Base-by-base conservation (phyloP, 495 filamentous ascomycete genomes). In the Podospora comata region DNA sequence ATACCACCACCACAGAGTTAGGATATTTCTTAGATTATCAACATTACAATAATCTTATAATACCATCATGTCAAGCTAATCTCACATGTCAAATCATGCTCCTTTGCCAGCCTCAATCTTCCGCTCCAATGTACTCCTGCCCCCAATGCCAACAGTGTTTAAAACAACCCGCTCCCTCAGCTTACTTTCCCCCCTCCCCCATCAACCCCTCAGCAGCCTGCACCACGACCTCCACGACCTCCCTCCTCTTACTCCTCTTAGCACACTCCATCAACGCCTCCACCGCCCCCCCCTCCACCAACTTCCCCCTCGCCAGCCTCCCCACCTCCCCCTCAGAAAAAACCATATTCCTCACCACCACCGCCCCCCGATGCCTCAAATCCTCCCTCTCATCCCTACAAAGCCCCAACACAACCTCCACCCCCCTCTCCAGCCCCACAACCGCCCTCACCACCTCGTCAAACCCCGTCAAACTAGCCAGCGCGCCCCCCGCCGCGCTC, bases 401-500 rank as follows among this genome's bases (percentile, higher is more conserved):
- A 60, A 97, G 75, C 0, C 82, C 85, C 56, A 99, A 75, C 20
- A 98, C 71, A 48, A 91, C 83, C 63, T 88, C 84, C 6, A 92
- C 82, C 0, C 92, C 92, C 15, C 89, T 80, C 27, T 93, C 85
- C 57, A 87, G 83, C 54, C 85, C 85, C 68, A 94, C 68, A 28
- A 97, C 81, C 2, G 83, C 89, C 32, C 86, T 81, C 18, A 94
- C 89, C 0, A 89, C 88, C 1, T 82, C 84, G 68, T 94, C 91
- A 71, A 87, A 93, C 61, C 89, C 88, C 0, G 91, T 91, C 67
- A 99, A 74, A 80, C 89, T 90, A 16, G 95, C 95, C 63, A 99
- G 74, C 0, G 91, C 94, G 0, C 95, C 95, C 11, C 93, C 94
- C 4, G 95, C 93, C 0, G 93, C 95, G 66, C 87, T 86, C 60